Evolutionary conservation across 1,139 yeast species (phyloP).

Genomic region (Pichia inconspicua): DNA sequence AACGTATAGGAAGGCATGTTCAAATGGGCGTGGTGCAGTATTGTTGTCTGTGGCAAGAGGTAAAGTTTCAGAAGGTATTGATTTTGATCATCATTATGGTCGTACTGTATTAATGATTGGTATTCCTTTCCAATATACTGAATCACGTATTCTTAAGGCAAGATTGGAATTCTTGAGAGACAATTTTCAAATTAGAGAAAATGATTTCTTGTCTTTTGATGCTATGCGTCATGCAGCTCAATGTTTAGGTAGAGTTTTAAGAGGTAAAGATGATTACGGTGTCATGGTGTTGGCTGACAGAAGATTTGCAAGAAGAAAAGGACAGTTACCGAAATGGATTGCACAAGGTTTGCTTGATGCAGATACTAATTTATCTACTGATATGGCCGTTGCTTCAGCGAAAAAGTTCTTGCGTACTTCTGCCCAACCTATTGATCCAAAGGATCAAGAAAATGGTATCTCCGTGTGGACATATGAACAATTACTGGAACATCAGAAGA

Average conservation of each 20-base stretch:
- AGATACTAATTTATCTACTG: conserved; percentile 86
- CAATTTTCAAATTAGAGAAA: conserved; percentile 84
- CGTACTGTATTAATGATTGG: conserved; percentile 98
- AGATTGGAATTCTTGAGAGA: conserved; percentile 89
- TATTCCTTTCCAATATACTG: conserved; percentile 97
- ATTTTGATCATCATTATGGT: conserved; percentile 97
- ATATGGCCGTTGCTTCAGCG: conserved; percentile 94
- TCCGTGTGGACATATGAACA: conserved; percentile 87
- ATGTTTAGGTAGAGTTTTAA: conserved; percentile 89
- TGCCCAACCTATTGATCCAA: conserved; percentile 89
- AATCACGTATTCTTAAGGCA: conserved; percentile 90
- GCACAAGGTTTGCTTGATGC: conserved; percentile 88
- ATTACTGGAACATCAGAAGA: conserved; percentile 50
- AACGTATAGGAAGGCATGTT: conserved; percentile 92
- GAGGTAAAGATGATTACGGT: conserved; percentile 98
- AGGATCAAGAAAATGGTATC: conserved; percentile 82
- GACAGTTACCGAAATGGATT: conserved; percentile 94
- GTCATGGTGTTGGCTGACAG: conserved; percentile 97
- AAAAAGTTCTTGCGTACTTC: conserved; percentile 84
- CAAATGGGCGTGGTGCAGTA: conserved; percentile 96
- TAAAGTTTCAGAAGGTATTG: conserved; percentile 96
- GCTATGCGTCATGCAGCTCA: conserved; percentile 99
- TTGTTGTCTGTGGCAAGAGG: conserved; percentile 97
- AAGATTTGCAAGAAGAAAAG: conserved; percentile 77
- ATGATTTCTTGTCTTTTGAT: conserved; percentile 91